These are phyloP conservation scores for Ustilago sp. DNA, from an alignment of 1,284 basidiomycete species.

Conservation along the genomic window DNA sequence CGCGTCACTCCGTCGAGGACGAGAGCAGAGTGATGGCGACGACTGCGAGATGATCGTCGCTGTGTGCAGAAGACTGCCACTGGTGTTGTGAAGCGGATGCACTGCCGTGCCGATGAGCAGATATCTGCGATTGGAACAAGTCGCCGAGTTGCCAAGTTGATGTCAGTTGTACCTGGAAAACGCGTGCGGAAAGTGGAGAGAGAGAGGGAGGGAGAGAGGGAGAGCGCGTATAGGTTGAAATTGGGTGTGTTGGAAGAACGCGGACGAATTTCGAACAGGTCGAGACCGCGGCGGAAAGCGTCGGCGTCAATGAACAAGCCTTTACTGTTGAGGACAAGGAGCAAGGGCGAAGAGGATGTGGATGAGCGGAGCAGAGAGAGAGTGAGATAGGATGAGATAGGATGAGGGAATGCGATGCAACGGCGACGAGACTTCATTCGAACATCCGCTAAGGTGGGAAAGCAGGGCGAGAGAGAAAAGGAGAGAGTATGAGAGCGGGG, in stretches of 20 bases:
- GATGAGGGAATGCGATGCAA: neutral
- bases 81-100: neutral
- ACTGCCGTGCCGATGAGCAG: neutral
- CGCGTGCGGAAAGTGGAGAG: conserved; percentile 40
- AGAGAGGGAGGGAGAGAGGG: neutral
- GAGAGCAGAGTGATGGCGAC: neutral
- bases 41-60: neutral
- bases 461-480: neutral
- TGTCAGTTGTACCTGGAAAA: conserved; percentile 2
- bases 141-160: neutral
- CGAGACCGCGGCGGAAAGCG: neutral
- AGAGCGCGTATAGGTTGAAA: conserved; percentile 46
- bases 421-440: conserved; percentile 1
- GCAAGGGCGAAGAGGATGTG: neutral
- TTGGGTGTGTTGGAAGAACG: conserved; percentile 25
- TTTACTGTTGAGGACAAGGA: neutral
- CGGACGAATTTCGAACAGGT: conserved; percentile 25
- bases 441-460: neutral
- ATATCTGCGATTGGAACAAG: neutral
- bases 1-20: conserved; percentile 8
- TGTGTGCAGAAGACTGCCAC: neutral
- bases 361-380: neutral
- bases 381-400: neutral
- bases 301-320: neutral
- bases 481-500: neutral